Evolutionary conservation across 1,284 basidiomycete genomes (phyloP), one percentile per base, ranked within the genome.

Genomic region (Tetrapyrgos nigripes): DNA sequence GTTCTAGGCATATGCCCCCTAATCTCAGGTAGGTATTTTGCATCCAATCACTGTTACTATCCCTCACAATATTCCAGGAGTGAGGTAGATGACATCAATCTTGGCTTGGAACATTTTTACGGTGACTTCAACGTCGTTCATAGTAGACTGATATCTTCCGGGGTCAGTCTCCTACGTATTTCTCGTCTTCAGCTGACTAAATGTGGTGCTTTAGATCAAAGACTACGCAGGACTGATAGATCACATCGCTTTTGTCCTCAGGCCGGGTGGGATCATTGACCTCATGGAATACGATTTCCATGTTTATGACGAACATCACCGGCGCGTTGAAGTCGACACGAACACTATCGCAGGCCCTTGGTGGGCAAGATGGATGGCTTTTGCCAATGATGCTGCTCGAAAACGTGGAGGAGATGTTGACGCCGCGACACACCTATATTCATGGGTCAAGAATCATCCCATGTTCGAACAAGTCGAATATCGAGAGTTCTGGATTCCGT

Each of bases 81-180:
- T 65, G 91, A 93, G 72, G 83, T 92, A 6, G 91, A 93, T 71
- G 91, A 93, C 71, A 85, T 92, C 67, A 92, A 92, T 73, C 83
- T 92, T 19, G 91, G 91, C 2, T 77, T 93, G 13, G 87, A 91
- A 64, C 91, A 93, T 72, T 92, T 88, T 68, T 90, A 87, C 65
- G 86, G 85, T 5, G 80, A 86, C 53, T 93, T 92, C 73, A 83
- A 92, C 65, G 85, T 89, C 24, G 86, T 91, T 0, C 90, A 92
- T 66, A 81, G 83, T 28, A 84, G 87, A 28, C 79, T 90, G 47
- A 82, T 91, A 60, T 81, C 85, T 17, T 84, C 88, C 40, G 90
- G 90, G 48, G 90, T 91, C 67, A 68, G 87, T 78, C 44, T 17
- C 21, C 52, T 21, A 24, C 4, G 17, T 53, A 17, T 47, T 37